A percentile compares a stretch with the other conserved stretches of the same genome.
Evolutionary conservation across 371 early-diverging fungal species (phyloP).

Genomic region (Mucor plumbeus): DNA sequence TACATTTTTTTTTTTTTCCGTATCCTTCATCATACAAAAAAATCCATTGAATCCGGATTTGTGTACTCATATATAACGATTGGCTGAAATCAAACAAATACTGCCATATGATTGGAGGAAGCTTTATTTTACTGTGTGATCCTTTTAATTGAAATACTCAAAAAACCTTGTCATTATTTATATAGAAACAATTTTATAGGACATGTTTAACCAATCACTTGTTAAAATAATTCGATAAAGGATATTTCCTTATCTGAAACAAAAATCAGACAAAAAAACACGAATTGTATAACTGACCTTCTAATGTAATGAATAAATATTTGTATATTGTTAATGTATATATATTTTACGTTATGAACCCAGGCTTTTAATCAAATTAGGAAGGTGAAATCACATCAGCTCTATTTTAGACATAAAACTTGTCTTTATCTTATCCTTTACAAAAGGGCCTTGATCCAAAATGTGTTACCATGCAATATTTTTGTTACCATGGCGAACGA

Average conservation of each 20-base stretch:
- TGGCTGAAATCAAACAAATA: neutral
- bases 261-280: neutral
- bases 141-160: neutral
- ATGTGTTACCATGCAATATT: neutral
- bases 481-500: neutral
- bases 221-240: neutral
- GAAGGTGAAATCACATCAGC: neutral
- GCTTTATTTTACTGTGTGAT: neutral
- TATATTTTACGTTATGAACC: too few relatives aligned
- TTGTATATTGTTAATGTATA: too few relatives aligned
- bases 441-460: neutral
- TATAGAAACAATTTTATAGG: neutral
- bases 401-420: neutral
- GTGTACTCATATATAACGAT: neutral
- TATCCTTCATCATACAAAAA: neutral
- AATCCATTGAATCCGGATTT: neutral
- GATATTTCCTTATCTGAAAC: slow-evolving; percentile 4
- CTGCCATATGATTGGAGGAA: neutral
- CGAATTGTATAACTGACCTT: too few relatives aligned
- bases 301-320: too few relatives aligned
- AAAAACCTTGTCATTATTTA: slow-evolving; percentile 2
- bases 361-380: neutral
- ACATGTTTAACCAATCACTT: too few relatives aligned
- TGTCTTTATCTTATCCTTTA: neutral
- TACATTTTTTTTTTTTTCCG: neutral